A percentile compares a stretch with the other conserved stretches of the same genome.
phyloP scores from a whole-genome alignment of 768 basidiomycete species.

The Omphalotus guepiniiformis region DNA sequence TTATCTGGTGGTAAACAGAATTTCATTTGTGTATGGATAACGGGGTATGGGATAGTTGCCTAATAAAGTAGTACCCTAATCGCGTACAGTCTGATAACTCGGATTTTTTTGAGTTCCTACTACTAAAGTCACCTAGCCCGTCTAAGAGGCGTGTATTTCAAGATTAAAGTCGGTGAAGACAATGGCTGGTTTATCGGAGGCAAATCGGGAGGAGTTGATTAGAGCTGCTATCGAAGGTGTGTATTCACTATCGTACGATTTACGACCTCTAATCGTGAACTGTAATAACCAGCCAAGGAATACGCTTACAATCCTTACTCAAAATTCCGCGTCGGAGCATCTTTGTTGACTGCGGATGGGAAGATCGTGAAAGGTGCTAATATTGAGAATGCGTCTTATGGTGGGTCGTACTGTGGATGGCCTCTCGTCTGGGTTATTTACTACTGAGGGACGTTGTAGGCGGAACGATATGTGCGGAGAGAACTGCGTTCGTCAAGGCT shows the following conservation, averaged over 20 bases:
- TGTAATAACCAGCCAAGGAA: constrained; percentile 50
- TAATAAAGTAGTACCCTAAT: no score
- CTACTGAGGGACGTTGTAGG: constrained; percentile 38
- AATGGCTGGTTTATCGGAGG: constrained; percentile 4
- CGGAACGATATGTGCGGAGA: constrained; percentile 89
- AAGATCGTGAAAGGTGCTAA: constrained; percentile 81
- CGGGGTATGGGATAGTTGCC: no score
- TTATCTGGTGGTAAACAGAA: no score
- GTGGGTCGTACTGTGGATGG: constrained; percentile 35
- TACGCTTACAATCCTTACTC: constrained; percentile 82
- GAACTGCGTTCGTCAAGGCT: constrained; percentile 94
- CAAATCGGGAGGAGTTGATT: constrained; percentile 45
- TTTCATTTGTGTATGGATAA: no score
- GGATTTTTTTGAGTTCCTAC: no score
- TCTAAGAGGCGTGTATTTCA: no score
- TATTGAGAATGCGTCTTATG: constrained; percentile 91
- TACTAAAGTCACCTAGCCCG: no score
- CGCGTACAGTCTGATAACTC: no score
- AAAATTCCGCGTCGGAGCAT: constrained; percentile 90
- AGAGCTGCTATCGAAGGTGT: constrained; percentile 57
- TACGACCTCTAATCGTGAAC: neutral
- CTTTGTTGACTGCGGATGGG: constrained; percentile 67
- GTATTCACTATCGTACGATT: constrained; percentile 5
- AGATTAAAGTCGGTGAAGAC: no score
- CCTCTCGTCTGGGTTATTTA: neutral